Percentiles rank a stretch among this genome's conserved stretches.
These are phyloP conservation scores for Vitis labrusca DNA, from an alignment of 164 flowering plant genomes.

Conservation along the genomic window DNA sequence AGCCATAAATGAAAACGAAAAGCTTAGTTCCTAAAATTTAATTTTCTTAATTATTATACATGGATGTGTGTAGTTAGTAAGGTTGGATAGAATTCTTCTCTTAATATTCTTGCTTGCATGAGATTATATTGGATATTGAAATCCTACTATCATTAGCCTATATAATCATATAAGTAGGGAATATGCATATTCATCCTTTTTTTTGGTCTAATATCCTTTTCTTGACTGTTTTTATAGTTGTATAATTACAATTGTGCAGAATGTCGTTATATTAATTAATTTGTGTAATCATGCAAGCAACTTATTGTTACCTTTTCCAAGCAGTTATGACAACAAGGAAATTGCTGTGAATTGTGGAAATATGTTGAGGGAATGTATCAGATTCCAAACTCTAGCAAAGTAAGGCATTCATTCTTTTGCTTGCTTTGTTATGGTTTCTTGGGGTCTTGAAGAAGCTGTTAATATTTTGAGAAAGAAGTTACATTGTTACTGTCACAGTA, in stretches of 20 bases:
- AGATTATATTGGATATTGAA: neutral
- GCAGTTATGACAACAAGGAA: constrained; percentile 95
- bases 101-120: neutral
- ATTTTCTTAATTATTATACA: too few relatives aligned
- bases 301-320: constrained; percentile 16
- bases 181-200: neutral
- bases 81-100: neutral
- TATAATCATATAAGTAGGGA: neutral
- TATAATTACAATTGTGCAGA: neutral
- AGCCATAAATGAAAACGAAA: neutral
- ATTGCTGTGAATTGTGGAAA: constrained; percentile 86
- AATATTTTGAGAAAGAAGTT: constrained; percentile 1
- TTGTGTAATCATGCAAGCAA: constrained; percentile 6
- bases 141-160: neutral
- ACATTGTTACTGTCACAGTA: neutral
- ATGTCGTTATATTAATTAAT: neutral
- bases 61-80: too few relatives aligned
- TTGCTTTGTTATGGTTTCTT: neutral
- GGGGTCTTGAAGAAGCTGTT: constrained; percentile 1
- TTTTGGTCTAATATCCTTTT: neutral
- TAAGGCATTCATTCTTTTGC: constrained; percentile 40
- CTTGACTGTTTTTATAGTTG: neutral
- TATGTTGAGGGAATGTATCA: constrained; percentile 97
- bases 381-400: constrained; percentile 81
- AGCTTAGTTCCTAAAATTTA: neutral